Base-by-base conservation (phyloP, 2,329 filamentous ascomycete genomes). In the Diplodia seriata region DNA sequence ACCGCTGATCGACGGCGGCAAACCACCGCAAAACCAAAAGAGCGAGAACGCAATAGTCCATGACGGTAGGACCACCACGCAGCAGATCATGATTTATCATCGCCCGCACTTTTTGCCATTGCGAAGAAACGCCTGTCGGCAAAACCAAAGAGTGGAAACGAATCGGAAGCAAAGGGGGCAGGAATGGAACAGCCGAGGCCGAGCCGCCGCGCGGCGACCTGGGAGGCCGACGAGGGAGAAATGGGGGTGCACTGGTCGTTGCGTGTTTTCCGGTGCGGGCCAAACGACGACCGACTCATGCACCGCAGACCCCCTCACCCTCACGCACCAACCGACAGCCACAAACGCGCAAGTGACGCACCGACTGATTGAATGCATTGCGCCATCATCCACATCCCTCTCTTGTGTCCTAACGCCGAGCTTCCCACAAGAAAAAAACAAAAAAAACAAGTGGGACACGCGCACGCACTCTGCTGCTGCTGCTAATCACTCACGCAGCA, bases 351-450 rank as follows among this genome's bases (percentile, higher is more conserved):
- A 11, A 20, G 43, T 47, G 43, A 47, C 43, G 43, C 43, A 47
- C 43, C n/a, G 43, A 47, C 43, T 47, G 43, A 20, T 47, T n/a
- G 8, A 20, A 20, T 47, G 43, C 8, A 57, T 57, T 57, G 54
- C 54, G 54, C 54, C 54, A 57, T 57, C 31, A 20, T 36, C 20
- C 51, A 18, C 50, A n/a, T 31, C 29, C 7, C 15, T 11, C 15
- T 38, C 36, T 2, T 47, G 18, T 12, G 43, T 47, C 18, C 20
- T 47, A 20, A 15, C 43, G 43, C 43, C 43, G n/a, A 20, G 43
- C 18, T 11, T 38, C 26, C 26, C 18, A 47, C 43, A 7, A 20
- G n/a, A 8, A 11, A n/a, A 47, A 11, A 9, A 43, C 20, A n/a
- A n/a, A 47, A 20, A 47, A 47, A 47, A 47, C 8, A 47, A 47